Conservation (phyloP, 768 basidiomycete species). For the Psilocybe cyanescens region DNA sequence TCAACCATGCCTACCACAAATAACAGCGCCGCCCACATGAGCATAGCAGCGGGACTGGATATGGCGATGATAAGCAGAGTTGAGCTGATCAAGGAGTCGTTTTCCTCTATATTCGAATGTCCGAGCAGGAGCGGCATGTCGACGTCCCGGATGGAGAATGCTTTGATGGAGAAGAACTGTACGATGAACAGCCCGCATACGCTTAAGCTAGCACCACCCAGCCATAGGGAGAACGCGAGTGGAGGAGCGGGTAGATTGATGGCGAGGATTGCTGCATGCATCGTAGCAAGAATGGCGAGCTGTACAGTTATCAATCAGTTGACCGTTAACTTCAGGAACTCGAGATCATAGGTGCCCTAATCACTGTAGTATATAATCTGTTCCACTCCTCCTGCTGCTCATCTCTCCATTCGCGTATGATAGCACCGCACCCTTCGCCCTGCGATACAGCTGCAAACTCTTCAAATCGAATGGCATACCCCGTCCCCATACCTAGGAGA, state of each 20-base stretch:
- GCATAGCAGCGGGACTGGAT: neutral
- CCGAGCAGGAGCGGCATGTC: neutral
- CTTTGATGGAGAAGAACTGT: constrained; percentile 18
- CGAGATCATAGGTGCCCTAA: neutral
- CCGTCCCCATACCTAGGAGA: constrained; percentile 4
- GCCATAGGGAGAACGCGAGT: constrained; percentile 6
- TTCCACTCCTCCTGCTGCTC: constrained; percentile 14
- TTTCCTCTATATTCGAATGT: neutral
- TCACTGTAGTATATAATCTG: constrained; percentile 5
- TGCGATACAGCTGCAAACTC: neutral
- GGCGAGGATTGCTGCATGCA: constrained; percentile 12
- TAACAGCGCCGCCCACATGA: neutral
- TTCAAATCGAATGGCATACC: constrained; percentile 4
- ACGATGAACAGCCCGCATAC: constrained; percentile 9
- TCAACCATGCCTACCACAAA: constrained; percentile 2
- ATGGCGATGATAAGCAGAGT: neutral
- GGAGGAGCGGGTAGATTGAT: neutral
- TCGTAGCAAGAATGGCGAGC: constrained; percentile 8
- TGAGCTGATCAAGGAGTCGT: neutral
- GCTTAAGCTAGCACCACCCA: constrained; percentile 7
- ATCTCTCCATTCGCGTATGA: constrained; percentile 1
- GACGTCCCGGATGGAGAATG: neutral
- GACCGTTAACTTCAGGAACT: neutral
- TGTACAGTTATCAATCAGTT: neutral
- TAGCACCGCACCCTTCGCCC: neutral